A percentile compares a stretch with the other conserved stretches of the same genome.
phyloP scores from a whole-genome alignment of 805 yeast genomes.

The Kodamaea kakaduensis region DNA sequence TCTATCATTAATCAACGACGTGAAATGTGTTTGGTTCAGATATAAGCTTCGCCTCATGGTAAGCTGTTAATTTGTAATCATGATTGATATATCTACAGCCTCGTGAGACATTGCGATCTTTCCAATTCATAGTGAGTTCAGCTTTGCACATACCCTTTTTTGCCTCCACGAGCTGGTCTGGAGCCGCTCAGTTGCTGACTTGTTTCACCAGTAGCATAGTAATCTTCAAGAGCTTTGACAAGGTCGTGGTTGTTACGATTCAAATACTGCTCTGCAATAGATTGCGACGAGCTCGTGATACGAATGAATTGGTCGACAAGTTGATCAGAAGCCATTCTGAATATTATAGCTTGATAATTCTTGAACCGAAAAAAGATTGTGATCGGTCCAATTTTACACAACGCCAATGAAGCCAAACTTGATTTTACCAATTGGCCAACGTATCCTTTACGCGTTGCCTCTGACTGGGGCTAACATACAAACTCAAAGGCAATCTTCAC shows the following conservation, averaged over 20 bases:
- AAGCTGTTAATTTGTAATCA: no score
- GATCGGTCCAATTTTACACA: not conserved
- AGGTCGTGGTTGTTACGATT: slow-evolving; percentile 34
- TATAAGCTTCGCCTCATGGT: no score
- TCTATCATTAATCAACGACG: no score
- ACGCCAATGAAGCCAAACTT: no score
- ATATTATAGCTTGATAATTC: not conserved
- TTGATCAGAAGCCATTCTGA: slow-evolving; percentile 11
- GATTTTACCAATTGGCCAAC: no score
- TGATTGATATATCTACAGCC: no score
- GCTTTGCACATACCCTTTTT: not conserved
- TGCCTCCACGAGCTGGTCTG: slow-evolving; percentile 3
- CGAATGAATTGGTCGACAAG: slow-evolving; percentile 32
- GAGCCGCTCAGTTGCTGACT: slow-evolving; percentile 2
- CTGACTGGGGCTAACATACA: no score
- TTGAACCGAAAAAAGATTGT: not conserved
- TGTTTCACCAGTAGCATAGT: slow-evolving; percentile 23
- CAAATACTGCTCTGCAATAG: slow-evolving; percentile 39
- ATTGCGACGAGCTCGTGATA: slow-evolving; percentile 32
- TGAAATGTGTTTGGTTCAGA: no score
- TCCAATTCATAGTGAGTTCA: no score
- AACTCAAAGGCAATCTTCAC: no score
- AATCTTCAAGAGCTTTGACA: slow-evolving; percentile 40
- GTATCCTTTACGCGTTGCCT: no score
- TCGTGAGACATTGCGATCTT: no score